Evolutionary conservation across 2,329 filamentous ascomycete species (phyloP).

Genomic region (Pseudogymnoascus sp.): DNA sequence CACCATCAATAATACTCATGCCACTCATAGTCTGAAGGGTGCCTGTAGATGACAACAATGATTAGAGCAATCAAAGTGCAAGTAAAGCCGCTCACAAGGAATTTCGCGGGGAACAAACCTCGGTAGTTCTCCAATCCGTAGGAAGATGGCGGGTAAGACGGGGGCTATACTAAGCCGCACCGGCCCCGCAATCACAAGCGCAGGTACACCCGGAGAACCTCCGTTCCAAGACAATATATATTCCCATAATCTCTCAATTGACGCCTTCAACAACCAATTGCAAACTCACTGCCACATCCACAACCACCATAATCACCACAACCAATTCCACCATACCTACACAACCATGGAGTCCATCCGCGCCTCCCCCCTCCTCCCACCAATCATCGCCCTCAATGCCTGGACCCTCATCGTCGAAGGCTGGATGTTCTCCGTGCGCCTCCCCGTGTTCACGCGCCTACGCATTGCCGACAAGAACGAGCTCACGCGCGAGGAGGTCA

Average conservation of each 20-base stretch:
- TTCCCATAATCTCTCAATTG: background rate
- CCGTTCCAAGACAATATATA: background rate
- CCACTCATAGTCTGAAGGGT: too few relatives aligned
- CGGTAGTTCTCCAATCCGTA: background rate
- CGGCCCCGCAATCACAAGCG: background rate
- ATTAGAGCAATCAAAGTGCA: too few relatives aligned
- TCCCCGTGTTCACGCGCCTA: conserved; percentile 29
- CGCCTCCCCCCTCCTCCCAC: conserved; percentile 18
- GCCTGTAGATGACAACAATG: too few relatives aligned
- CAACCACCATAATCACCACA: background rate
- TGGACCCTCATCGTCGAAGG: conserved; percentile 35
- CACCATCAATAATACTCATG: too few relatives aligned
- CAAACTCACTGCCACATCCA: background rate
- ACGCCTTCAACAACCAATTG: background rate
- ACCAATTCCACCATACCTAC: background rate
- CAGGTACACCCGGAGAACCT: background rate
- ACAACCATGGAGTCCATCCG: background rate
- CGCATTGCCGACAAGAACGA: conserved; percentile 19
- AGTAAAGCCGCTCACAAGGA: background rate
- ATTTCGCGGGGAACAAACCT: background rate
- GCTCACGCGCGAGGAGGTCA: conserved; percentile 22
- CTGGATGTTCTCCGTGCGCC: conserved; percentile 33
- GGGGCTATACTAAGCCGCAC: background rate
- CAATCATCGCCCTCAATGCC: conserved; percentile 28
- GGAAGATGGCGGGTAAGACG: background rate